Evolutionary conservation across 2,329 filamentous ascomycete genomes (phyloP).

Genomic region (Scopulariopsis brevicaulis): DNA sequence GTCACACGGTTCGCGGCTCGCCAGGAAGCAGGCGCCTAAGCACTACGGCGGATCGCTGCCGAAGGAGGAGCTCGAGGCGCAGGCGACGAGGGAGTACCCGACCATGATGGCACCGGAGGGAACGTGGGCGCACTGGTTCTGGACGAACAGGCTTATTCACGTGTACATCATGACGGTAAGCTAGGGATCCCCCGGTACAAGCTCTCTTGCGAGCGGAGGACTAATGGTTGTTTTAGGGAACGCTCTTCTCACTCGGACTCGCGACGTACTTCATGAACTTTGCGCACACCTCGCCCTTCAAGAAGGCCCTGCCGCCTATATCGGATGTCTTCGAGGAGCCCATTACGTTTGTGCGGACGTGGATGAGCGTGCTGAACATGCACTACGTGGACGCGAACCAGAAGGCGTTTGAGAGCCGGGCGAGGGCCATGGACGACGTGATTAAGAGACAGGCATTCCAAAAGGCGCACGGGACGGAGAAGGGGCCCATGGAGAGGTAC

Average conservation of each 20-base stretch:
- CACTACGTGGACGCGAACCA: conserved; percentile 62
- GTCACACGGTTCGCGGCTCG: conserved; percentile 67
- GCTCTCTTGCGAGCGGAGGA: conserved; percentile 2
- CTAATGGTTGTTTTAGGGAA: conserved; percentile 32
- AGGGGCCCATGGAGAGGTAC: conserved; percentile 39
- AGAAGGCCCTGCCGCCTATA: conserved; percentile 62
- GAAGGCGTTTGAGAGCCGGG: conserved; percentile 59
- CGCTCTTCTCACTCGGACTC: conserved; percentile 56
- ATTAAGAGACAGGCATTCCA: conserved; percentile 78
- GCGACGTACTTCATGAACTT: conserved; percentile 73
- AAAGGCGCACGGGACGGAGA: conserved; percentile 72
- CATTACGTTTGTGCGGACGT: conserved; percentile 50
- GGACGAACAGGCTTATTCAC: conserved; percentile 68
- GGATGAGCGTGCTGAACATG: conserved; percentile 62
- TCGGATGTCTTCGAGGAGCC: conserved; percentile 62
- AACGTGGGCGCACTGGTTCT: conserved; percentile 74
- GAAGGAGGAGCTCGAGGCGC: conserved; percentile 51
- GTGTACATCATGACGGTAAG: conserved; percentile 72
- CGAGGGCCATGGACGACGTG: conserved; percentile 70
- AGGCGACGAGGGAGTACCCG: conserved; percentile 66
- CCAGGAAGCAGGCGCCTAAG: conserved; percentile 39
- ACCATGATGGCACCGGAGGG: conserved; percentile 79
- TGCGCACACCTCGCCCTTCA: conserved; percentile 65
- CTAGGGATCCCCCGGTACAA: too few species aligned
- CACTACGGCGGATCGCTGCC: conserved; percentile 67